A percentile compares a stretch with the other conserved stretches of the same genome.
phyloP scores from a whole-genome alignment of 495 filamentous ascomycete genomes.

The Lepidopterella palustris region DNA sequence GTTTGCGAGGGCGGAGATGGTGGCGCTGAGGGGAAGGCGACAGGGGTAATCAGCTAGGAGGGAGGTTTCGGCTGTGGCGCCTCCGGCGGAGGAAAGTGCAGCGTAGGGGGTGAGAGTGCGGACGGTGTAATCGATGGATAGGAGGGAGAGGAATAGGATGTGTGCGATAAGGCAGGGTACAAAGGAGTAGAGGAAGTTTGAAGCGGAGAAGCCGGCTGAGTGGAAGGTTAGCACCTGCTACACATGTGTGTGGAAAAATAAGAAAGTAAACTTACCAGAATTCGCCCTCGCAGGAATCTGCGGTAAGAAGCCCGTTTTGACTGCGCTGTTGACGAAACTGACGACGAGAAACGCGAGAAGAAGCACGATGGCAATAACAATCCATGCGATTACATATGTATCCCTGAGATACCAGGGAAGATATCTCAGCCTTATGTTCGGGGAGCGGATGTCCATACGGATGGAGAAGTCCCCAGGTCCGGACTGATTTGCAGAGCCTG shows the following conservation, averaged over 20 bases:
- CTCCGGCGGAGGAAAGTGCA: slow-evolving; percentile 50
- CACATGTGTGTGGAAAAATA: neutral
- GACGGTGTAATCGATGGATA: slow-evolving; percentile 67
- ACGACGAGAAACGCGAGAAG: slow-evolving; percentile 63
- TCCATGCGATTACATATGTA: slow-evolving; percentile 56
- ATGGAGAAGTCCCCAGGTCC: slow-evolving; percentile 23
- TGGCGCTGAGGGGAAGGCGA: slow-evolving; percentile 56
- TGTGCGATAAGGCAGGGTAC: slow-evolving; percentile 70
- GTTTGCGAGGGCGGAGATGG: slow-evolving; percentile 54
- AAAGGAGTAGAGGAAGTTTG: slow-evolving; percentile 85
- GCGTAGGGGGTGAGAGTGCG: slow-evolving; percentile 72
- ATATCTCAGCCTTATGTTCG: slow-evolving; percentile 55
- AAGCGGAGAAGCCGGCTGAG: slow-evolving; percentile 63
- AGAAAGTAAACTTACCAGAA: slow-evolving; percentile 6
- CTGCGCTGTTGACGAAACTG: slow-evolving; percentile 61
- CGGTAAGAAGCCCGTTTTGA: slow-evolving; percentile 64
- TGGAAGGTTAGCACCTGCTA: neutral
- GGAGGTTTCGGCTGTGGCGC: slow-evolving; percentile 58
- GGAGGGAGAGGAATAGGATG: slow-evolving; percentile 67
- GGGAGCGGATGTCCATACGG: slow-evolving; percentile 42
- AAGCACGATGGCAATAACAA: slow-evolving; percentile 55
- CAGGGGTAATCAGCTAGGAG: slow-evolving; percentile 69
- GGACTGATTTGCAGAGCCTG: slow-evolving; percentile 1
- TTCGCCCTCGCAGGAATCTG: slow-evolving; percentile 54
- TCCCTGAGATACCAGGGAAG: slow-evolving; percentile 73